These are phyloP conservation scores for Colletotrichum orchidophilum DNA, from an alignment of 2,329 filamentous ascomycete genomes.

Conservation along the genomic window DNA sequence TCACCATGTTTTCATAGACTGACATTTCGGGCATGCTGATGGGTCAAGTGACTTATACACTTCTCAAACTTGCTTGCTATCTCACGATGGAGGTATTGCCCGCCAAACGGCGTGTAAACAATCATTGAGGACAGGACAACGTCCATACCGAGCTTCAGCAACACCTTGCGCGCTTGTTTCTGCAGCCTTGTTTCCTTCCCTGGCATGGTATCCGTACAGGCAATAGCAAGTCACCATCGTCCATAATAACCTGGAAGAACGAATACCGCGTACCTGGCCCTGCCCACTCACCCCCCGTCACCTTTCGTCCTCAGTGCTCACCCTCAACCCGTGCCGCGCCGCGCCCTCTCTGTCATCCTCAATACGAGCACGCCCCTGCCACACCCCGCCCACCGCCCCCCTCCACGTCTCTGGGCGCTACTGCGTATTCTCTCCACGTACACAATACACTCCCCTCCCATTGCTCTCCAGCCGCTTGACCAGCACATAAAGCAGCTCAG, in stretches of 20 bases:
- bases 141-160: background rate
- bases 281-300: background rate
- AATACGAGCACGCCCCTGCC: constrained; percentile 33
- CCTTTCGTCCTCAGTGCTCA: constrained; percentile 11
- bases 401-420: constrained; percentile 30
- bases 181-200: constrained; percentile 7
- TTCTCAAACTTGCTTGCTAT: background rate
- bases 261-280: background rate
- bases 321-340: constrained; percentile 13
- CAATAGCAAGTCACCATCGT: background rate
- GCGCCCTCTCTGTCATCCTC: constrained; percentile 20
- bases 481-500: constrained; percentile 37
- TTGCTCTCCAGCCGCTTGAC: constrained; percentile 9
- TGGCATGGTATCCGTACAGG: background rate
- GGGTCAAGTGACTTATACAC: background rate
- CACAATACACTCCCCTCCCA: constrained; percentile 32
- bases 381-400: constrained; percentile 30
- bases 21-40: background rate
- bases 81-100: background rate
- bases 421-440: constrained; percentile 33
- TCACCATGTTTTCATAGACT: background rate
- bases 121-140: background rate
- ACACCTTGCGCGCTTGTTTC: background rate
- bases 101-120: background rate
- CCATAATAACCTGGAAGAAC: background rate